These are phyloP conservation scores for Daldinia loculata DNA, from an alignment of 495 filamentous ascomycete species.

Conservation along the genomic window DNA sequence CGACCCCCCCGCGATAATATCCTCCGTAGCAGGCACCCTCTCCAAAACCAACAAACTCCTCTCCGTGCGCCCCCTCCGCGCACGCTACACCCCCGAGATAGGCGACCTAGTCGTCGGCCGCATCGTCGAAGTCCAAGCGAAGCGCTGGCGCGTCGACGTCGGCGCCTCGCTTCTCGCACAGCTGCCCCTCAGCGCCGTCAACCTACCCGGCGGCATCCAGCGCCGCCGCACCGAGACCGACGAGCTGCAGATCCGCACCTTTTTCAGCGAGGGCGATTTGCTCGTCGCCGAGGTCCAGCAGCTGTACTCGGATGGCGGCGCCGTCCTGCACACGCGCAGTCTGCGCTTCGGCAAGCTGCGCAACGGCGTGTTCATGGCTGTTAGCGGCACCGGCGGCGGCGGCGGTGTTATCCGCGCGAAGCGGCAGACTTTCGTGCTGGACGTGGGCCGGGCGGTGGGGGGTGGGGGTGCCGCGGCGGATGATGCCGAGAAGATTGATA, in stretches of 20 bases:
- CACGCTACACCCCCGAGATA: constrained; percentile 95
- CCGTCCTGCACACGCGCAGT: constrained; percentile 85
- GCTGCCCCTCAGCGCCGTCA: constrained; percentile 87
- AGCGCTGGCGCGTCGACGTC: constrained; percentile 94
- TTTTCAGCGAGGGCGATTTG: constrained; percentile 90
- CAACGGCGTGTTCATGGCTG: constrained; percentile 87
- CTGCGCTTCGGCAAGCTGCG: constrained; percentile 94
- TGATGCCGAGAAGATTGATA: constrained; percentile 78
- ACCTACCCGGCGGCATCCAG: constrained; percentile 92
- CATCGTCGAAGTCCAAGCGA: constrained; percentile 88
- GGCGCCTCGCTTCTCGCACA: constrained; percentile 81
- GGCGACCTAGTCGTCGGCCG: constrained; percentile 94
- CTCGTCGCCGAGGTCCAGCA: constrained; percentile 91
- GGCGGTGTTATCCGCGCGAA: constrained; percentile 82
- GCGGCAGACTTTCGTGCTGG: constrained; percentile 86
- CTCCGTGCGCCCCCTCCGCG: constrained; percentile 84
- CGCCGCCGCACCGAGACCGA: constrained; percentile 90
- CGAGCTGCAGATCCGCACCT: constrained; percentile 92
- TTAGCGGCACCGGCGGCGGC: constrained; percentile 80
- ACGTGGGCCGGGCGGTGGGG: constrained; percentile 57
- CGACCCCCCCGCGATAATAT: constrained; percentile 72
- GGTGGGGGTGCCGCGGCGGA: constrained; percentile 67
- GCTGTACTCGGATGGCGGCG: constrained; percentile 80
- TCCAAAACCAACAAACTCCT: constrained; percentile 95
- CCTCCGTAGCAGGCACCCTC: constrained; percentile 86